These are phyloP conservation scores for Gossypium australe DNA, from an alignment of 345 rosid species.

Conservation along the genomic window DNA sequence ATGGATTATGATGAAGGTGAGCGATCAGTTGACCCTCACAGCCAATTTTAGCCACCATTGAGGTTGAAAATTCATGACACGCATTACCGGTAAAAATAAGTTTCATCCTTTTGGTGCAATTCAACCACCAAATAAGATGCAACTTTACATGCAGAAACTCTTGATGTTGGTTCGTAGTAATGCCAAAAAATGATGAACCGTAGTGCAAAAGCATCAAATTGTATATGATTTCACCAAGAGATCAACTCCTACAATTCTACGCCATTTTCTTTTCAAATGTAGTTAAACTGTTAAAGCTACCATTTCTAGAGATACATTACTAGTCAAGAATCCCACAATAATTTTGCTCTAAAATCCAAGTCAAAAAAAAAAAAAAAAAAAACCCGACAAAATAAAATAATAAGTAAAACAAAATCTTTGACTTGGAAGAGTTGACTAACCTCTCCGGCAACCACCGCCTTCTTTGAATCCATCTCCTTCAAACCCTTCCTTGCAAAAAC, in stretches of 20 bases:
- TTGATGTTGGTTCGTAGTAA: not conserved
- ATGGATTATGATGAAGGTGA: not conserved
- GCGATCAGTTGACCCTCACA: not conserved
- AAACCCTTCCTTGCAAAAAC: conserved; percentile 49
- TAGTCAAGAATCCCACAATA: not conserved
- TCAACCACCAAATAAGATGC: not conserved
- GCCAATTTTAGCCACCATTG: not conserved
- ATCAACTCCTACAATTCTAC: not conserved
- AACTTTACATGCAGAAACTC: not conserved
- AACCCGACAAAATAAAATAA: not conserved
- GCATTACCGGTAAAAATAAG: too few species aligned
- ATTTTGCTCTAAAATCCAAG: not conserved
- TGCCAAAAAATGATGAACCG: not conserved
- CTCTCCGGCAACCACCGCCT: conserved; percentile 53
- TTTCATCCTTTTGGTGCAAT: not conserved
- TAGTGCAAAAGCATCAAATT: not conserved
- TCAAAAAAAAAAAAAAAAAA: not conserved
- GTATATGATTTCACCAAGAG: not conserved
- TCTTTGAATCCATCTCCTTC: conserved; percentile 53
- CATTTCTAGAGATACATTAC: not conserved
- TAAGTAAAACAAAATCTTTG: not conserved
- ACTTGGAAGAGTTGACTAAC: conserved; percentile 44
- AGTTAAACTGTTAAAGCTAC: not conserved
- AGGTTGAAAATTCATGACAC: not conserved
- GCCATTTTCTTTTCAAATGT: not conserved